Evolutionary conservation across 2,329 filamentous ascomycete species (phyloP).

Genomic region (Cercospora zeina): DNA sequence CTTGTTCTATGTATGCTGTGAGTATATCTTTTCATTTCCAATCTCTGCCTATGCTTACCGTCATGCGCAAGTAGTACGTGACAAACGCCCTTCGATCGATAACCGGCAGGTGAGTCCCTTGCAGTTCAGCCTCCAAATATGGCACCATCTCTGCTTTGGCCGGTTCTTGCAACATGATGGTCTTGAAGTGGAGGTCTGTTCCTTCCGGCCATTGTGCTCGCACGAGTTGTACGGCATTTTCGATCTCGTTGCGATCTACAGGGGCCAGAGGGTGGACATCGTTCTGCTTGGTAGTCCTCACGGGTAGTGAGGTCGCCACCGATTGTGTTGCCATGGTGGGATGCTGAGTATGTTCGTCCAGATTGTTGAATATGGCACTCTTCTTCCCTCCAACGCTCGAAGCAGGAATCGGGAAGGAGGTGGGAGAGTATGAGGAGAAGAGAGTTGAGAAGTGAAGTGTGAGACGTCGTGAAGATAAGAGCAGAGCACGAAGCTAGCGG

Average conservation of each 20-base stretch:
- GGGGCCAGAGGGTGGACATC: constrained; percentile 60
- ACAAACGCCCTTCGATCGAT: constrained; percentile 55
- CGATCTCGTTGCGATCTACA: constrained; percentile 59
- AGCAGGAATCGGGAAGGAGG: not conserved
- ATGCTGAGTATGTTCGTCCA: not conserved
- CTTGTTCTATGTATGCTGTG: constrained; percentile 52
- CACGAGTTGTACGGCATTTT: constrained; percentile 52
- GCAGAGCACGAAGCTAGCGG: not conserved
- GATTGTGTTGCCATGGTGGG: constrained; percentile 26
- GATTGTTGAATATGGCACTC: not conserved
- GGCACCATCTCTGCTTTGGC: constrained; percentile 38
- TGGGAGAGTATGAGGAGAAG: not conserved
- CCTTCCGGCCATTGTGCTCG: constrained; percentile 56
- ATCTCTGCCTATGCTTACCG: constrained; percentile 47
- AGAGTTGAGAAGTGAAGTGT: not conserved
- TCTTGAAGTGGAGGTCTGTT: constrained; percentile 64
- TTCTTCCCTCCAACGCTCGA: not conserved
- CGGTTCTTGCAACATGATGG: constrained; percentile 53
- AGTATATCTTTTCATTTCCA: not conserved
- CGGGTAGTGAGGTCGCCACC: constrained; percentile 30
- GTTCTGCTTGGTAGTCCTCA: constrained; percentile 31
- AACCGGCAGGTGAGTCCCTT: constrained; percentile 43
- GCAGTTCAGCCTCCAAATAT: constrained; percentile 39
- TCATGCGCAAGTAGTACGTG: constrained; percentile 59
- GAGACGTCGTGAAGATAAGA: not conserved